Conservation (phyloP, 768 basidiomycete species). For the Leccinum sublutescens region DNA sequence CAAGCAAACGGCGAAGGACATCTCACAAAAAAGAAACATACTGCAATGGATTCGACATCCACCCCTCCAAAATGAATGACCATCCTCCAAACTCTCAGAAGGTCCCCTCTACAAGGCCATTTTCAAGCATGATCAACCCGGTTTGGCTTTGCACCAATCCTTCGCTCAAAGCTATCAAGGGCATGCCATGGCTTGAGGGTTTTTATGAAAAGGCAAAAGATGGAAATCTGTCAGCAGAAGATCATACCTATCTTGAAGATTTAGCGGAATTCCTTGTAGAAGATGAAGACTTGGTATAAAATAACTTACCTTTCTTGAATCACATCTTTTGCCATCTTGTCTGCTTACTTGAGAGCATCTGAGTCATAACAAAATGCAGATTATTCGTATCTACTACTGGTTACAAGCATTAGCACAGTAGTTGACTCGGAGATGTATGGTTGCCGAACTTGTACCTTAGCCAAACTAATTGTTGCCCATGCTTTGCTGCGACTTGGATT, state of each 20-base stretch:
- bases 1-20: no score
- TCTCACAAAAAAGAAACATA: no score
- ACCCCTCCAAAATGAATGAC: neutral
- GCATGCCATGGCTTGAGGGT: neutral
- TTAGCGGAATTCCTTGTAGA: neutral
- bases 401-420: neutral
- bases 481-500: neutral
- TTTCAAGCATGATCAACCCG: neutral
- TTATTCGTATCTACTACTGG: neutral
- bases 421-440: no score
- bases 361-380: neutral
- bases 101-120: neutral
- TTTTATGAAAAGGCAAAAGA: neutral
- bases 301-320: no score
- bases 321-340: no score
- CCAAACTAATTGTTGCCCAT: neutral
- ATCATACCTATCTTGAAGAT: no score
- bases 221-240: neutral
- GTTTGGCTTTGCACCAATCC: neutral
- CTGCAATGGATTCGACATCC: neutral
- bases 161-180: neutral
- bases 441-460: neutral
- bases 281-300: no score
- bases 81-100: neutral
- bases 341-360: no score